These are phyloP conservation scores for Pythium sukuiense DNA, from an alignment of 352 stramenopile genomes.

Conservation along the genomic window DNA sequence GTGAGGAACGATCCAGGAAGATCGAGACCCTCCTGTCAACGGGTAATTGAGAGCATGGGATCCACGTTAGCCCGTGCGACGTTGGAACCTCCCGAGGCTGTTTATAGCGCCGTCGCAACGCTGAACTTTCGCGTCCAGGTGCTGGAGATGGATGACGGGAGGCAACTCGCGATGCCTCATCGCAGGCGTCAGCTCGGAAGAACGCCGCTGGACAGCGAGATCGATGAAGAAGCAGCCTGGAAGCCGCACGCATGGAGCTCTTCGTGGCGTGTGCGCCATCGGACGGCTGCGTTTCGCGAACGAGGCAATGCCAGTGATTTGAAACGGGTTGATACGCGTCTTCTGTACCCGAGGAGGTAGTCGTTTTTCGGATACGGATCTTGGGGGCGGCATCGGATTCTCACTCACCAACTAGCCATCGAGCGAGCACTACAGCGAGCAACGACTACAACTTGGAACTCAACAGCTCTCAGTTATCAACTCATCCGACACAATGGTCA, in stretches of 20 bases:
- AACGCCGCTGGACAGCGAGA: background rate
- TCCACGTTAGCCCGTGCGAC: background rate
- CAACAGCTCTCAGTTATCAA: background rate
- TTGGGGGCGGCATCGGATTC: background rate
- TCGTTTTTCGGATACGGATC: background rate
- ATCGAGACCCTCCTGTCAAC: background rate
- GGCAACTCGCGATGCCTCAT: background rate
- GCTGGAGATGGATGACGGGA: background rate
- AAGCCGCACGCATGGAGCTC: background rate
- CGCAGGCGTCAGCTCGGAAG: background rate
- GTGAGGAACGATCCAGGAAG: background rate
- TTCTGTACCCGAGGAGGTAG: background rate
- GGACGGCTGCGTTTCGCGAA: background rate
- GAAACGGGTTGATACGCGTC: background rate
- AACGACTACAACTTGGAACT: background rate
- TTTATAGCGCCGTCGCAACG: background rate
- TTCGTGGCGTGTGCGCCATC: background rate
- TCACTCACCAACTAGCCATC: conserved; percentile 10
- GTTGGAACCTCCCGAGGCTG: background rate
- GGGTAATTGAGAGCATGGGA: background rate
- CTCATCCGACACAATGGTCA: conserved; percentile 16
- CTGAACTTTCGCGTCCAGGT: background rate
- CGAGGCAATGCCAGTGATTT: background rate
- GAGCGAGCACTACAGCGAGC: conserved; percentile 4
- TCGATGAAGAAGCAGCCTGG: background rate